Evolutionary conservation across 352 stramenopile species (phyloP).

Genomic region (Globisporangium okanoganense): DNA sequence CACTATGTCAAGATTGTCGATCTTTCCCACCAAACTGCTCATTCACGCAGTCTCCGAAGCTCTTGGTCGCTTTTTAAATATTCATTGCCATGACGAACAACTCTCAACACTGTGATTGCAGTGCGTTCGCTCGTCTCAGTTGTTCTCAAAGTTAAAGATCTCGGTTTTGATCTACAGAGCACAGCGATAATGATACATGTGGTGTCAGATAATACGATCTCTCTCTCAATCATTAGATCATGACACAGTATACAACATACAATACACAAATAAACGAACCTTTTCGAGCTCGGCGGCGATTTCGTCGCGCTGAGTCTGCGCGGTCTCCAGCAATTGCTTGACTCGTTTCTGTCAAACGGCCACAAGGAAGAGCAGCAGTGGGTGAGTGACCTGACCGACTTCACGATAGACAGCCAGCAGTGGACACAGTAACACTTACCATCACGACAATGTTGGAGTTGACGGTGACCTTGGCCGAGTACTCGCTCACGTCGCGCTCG

Average conservation of each 20-base stretch:
- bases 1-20: background rate
- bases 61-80: background rate
- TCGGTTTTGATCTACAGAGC: slow-evolving; percentile 2
- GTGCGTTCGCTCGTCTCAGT: background rate
- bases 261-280: slow-evolving; percentile 8
- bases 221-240: too few relatives aligned
- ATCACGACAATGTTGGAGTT: slow-evolving; percentile 85
- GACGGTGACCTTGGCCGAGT: slow-evolving; percentile 58
- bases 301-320: slow-evolving; percentile 46
- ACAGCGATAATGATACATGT: background rate
- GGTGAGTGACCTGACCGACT: background rate
- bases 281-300: slow-evolving; percentile 54
- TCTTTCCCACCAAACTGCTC: too few relatives aligned
- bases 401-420: too few relatives aligned
- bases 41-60: background rate
- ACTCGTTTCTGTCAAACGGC: slow-evolving; percentile 16
- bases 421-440: slow-evolving; percentile 20
- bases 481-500: slow-evolving; percentile 62
- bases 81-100: background rate
- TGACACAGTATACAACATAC: background rate
- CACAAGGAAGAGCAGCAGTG: background rate
- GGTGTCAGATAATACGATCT: background rate
- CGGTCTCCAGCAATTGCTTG: slow-evolving; percentile 78
- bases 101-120: background rate
- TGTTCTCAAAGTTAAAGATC: slow-evolving; percentile 7